phyloP scores from a whole-genome alignment of 495 filamentous ascomycete genomes.

The Neurospora intermedia region DNA sequence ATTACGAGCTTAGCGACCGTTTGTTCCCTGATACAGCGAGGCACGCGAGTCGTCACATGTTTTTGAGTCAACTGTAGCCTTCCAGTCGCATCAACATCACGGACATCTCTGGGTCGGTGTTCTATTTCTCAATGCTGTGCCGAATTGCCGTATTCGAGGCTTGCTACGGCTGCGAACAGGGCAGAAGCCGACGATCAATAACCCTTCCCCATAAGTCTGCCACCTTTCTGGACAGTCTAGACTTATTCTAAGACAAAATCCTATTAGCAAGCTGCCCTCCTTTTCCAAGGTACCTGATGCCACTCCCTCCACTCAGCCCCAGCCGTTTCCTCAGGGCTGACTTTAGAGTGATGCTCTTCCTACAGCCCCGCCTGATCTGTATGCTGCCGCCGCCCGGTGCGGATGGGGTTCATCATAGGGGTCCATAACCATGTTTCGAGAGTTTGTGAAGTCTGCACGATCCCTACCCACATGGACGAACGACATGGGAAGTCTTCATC shows the following conservation, averaged over 20 bases:
- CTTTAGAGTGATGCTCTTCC: not conserved
- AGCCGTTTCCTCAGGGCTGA: not conserved
- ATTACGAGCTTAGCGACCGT: constrained; percentile 2
- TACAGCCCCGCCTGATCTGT: not conserved
- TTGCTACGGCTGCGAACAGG: not conserved
- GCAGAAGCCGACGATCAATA: not conserved
- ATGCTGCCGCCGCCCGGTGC: not conserved
- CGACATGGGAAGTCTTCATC: not conserved
- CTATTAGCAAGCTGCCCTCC: not conserved
- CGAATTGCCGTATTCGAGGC: not conserved
- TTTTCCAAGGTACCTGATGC: not conserved
- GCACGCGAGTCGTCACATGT: not conserved
- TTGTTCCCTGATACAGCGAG: constrained; percentile 5
- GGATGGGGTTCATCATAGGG: not conserved
- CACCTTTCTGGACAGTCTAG: not conserved
- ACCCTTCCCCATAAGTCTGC: not conserved
- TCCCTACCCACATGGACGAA: not conserved
- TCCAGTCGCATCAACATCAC: not conserved
- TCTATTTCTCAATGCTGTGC: not conserved
- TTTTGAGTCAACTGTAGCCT: not conserved
- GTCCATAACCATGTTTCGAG: not conserved
- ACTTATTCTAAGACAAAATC: not conserved
- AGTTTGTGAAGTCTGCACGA: not conserved
- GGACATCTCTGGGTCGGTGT: not conserved
- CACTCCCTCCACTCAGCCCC: not conserved